Conservation (phyloP, 1,139 yeast genomes). For the Waltiozyma sp. region DNA sequence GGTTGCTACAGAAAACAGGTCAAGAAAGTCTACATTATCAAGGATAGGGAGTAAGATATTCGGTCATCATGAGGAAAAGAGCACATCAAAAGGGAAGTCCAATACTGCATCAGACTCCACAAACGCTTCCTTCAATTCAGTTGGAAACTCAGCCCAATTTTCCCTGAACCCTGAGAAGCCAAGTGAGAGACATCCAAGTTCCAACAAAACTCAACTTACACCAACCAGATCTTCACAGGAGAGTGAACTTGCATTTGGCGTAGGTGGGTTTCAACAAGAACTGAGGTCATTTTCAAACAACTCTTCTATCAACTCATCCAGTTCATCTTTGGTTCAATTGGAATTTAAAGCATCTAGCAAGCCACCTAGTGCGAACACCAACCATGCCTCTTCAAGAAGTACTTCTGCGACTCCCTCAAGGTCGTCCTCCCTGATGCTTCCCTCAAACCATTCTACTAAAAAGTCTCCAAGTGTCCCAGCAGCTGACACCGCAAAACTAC, state of each 20-base stretch:
- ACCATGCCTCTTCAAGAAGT: not conserved
- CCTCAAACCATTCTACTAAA: constrained; percentile 5
- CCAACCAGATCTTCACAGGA: not conserved
- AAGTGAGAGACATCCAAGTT: not conserved
- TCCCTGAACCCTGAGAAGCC: not conserved
- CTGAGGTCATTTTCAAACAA: not conserved
- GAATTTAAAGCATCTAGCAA: not conserved
- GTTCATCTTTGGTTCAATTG: constrained; percentile 2
- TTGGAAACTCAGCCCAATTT: not conserved
- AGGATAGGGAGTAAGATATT: constrained; percentile 21
- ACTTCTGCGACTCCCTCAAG: constrained; percentile 4
- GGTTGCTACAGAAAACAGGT: constrained; percentile 10
- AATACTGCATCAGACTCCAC: not conserved
- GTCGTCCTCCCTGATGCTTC: constrained; percentile 4
- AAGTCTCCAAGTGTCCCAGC: constrained; percentile 5
- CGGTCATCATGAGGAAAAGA: constrained; percentile 8
- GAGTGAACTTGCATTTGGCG: not conserved
- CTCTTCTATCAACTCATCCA: not conserved
- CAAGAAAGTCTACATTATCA: constrained; percentile 20
- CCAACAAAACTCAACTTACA: not conserved
- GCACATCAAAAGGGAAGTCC: not conserved
- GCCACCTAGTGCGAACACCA: not conserved
- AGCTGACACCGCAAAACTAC: not conserved
- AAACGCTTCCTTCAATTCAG: not conserved
- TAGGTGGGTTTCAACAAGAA: not conserved